A percentile compares a stretch with the other conserved stretches of the same genome.
phyloP scores from a whole-genome alignment of 2,329 filamentous ascomycete species.

The Pseudopyrenochaeta lycopersici region DNA sequence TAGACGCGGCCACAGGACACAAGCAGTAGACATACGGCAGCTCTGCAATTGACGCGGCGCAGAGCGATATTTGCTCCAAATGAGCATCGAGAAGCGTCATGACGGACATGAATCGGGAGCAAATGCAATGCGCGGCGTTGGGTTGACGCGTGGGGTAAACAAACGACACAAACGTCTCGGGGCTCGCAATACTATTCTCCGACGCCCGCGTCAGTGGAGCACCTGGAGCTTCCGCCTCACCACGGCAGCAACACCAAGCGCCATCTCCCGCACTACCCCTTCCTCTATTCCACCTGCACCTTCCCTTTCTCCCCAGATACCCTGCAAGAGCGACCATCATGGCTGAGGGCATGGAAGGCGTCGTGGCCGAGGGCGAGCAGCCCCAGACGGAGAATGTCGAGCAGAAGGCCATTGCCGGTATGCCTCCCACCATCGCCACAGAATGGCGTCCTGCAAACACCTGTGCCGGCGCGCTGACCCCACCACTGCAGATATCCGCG shows the following conservation, averaged over 20 bases:
- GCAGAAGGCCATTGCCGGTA: conserved; percentile 52
- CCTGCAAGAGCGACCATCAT: conserved; percentile 44
- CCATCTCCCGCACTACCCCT: conserved; percentile 13
- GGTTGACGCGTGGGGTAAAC: conserved; percentile 25
- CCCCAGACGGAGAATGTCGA: conserved; percentile 51
- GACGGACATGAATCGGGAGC: conserved; percentile 18
- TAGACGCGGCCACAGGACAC: conserved; percentile 12
- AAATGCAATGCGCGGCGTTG: not conserved
- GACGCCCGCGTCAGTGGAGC: conserved; percentile 20
- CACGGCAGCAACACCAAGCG: conserved; percentile 28
- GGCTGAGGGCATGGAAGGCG: conserved; percentile 62
- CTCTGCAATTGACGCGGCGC: conserved; percentile 58
- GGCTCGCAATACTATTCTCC: conserved; percentile 22
- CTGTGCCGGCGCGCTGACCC: conserved; percentile 43
- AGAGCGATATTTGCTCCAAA: conserved; percentile 61
- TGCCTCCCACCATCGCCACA: conserved; percentile 17
- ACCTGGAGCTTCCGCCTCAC: conserved; percentile 26
- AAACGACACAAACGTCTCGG: conserved; percentile 14
- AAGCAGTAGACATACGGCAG: conserved; percentile 48
- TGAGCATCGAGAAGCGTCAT: conserved; percentile 58
- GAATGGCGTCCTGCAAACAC: conserved; percentile 39
- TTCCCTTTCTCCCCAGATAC: conserved; percentile 15
- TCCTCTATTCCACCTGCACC: conserved; percentile 20
- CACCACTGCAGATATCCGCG: conserved; percentile 79
- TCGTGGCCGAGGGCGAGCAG: conserved; percentile 53